Conservation (phyloP, 345 rosid genomes). For the Aquilaria sinensis region DNA sequence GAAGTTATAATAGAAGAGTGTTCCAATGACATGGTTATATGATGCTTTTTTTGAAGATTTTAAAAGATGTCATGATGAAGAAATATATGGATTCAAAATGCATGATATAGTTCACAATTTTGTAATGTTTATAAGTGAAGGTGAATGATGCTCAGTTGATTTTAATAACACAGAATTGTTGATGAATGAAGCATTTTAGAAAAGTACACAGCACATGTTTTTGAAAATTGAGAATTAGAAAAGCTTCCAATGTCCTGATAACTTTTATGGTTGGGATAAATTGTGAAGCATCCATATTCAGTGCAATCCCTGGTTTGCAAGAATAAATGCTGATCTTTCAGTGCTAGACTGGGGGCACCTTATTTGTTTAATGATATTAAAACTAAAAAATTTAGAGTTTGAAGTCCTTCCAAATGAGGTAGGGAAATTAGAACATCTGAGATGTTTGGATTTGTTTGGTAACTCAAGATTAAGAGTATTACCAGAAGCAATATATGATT, state of each 20-base stretch:
- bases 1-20: constrained; percentile 3
- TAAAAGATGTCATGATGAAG: background rate
- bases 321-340: background rate
- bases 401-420: constrained; percentile 7
- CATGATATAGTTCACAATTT: constrained; percentile 4
- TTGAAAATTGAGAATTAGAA: background rate
- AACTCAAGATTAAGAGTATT: background rate
- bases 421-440: constrained; percentile 12
- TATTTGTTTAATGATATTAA: constrained; percentile 9
- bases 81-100: constrained; percentile 19
- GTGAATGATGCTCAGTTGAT: background rate
- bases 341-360: background rate
- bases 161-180: background rate
- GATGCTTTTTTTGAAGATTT: constrained; percentile 26
- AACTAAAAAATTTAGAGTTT: constrained; percentile 1
- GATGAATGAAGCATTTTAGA: background rate
- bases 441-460: constrained; percentile 13
- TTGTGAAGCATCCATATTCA: constrained; percentile 17
- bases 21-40: constrained; percentile 17
- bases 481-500: constrained; percentile 3
- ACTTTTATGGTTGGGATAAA: background rate
- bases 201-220: constrained; percentile 12
- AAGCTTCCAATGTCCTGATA: background rate
- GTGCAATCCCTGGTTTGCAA: background rate
- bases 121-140: too few species aligned